phyloP scores from a whole-genome alignment of 1,139 yeast genomes.

The Pichia sp. region DNA sequence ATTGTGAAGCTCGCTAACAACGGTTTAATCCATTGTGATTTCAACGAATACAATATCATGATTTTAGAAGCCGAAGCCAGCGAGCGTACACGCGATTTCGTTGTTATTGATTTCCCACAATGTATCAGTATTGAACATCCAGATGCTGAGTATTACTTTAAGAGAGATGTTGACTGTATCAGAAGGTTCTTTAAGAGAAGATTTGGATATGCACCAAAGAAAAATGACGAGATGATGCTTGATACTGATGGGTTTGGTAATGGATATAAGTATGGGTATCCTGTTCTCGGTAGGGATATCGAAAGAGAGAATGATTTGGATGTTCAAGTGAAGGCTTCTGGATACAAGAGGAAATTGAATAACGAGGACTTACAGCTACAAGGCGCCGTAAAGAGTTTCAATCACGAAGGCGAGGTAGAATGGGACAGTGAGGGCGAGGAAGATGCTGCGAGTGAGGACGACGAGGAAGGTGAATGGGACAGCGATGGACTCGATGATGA shows the following conservation, averaged over 20 bases:
- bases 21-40: slow-evolving; percentile 96
- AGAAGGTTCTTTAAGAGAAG: slow-evolving; percentile 74
- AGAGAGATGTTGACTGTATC: slow-evolving; percentile 89
- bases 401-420: slow-evolving; percentile 56
- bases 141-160: slow-evolving; percentile 82
- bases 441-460: slow-evolving; percentile 22
- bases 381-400: slow-evolving; percentile 65
- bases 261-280: slow-evolving; percentile 72
- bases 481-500: too few species aligned
- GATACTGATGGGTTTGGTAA: slow-evolving; percentile 77
- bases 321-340: slow-evolving; percentile 83
- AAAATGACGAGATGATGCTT: slow-evolving; percentile 52
- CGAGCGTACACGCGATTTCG: slow-evolving; percentile 43
- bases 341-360: slow-evolving; percentile 64
- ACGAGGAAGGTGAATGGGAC: slow-evolving; percentile 24
- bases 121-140: slow-evolving; percentile 89
- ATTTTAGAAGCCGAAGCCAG: slow-evolving; percentile 50
- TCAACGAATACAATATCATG: slow-evolving; percentile 92
- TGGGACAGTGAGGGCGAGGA: slow-evolving; percentile 23
- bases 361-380: slow-evolving; percentile 63
- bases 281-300: slow-evolving; percentile 73
- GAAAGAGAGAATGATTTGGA: slow-evolving; percentile 64
- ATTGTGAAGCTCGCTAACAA: slow-evolving; percentile 75
- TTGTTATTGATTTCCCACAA: slow-evolving; percentile 97
- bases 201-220: slow-evolving; percentile 62